Evolutionary conservation across 2,329 filamentous ascomycete genomes (phyloP), one percentile per base, ranked within the genome.

Genomic region (Stagonosporopsis cucurbitacearum): DNA sequence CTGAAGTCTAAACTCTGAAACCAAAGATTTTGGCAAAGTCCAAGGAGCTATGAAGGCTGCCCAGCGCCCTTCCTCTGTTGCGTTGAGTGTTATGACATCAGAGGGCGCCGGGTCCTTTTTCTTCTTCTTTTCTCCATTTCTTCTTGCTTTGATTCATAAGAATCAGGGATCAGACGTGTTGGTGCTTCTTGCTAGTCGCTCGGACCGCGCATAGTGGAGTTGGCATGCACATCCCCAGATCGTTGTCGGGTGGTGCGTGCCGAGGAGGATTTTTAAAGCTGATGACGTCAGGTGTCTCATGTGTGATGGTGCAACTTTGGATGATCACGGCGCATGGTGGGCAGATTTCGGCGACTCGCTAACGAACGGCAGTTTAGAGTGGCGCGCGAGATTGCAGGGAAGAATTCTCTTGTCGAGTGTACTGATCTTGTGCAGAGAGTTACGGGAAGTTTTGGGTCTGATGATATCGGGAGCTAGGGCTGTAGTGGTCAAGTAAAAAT

Each of bases 221-320:
- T 49, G 33, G 45, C 32, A 35, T 23, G 39, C 28, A 32, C 6
- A 41, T 33, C 51, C 51, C 45, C 22, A 54, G 43, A 44, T 44
- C 39, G 15, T 33, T 25, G 51, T 33, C 32, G 44, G 50, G 17
- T 37, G 43, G 20, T 35, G 39, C 33, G 37, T 49, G 51, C 45
- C 51, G 51, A 54, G 23, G 13, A 26, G 22, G 13, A n/a, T 35
- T 45, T 43, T 26, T 39, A 32, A 30, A 36, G 19, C 23, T 19
- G 23, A 45, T 54, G 51, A 54, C 45, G 45, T 54, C 51, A 54
- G 15, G 30, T 48, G 39, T 54, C 37, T 54, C 44, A 47, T 19
- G 17, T 19, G 35, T 15, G 17, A 20, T 20, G 35, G 8, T 37
- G 35, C 17, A 37, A 20, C 19, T 13, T 17, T 37, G 35, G 35